Percentiles rank a stretch among this genome's conserved stretches.
These are phyloP conservation scores for Wickerhamomyces canadensis DNA, from an alignment of 805 yeast genomes.

Conservation along the genomic window DNA sequence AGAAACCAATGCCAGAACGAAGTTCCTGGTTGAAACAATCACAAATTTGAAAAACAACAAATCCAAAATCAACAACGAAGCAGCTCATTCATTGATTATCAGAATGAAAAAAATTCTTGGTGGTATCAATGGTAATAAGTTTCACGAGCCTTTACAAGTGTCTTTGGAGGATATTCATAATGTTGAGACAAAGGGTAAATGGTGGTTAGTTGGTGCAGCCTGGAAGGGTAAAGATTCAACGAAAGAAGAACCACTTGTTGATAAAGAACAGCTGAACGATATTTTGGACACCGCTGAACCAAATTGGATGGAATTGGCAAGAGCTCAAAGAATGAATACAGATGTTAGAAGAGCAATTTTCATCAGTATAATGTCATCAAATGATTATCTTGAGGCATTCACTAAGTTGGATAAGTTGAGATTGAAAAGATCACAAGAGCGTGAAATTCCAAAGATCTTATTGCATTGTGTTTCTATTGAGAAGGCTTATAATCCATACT, in stretches of 20 bases:
- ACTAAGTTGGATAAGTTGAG: conserved; percentile 74
- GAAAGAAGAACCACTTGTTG: conserved; percentile 18
- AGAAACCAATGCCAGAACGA: conserved; percentile 54
- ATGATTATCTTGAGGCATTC: conserved; percentile 84
- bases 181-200: conserved; percentile 79
- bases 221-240: conserved; percentile 63
- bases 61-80: conserved; percentile 48
- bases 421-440: conserved; percentile 71
- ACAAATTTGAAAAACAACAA: conserved; percentile 84
- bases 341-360: conserved; percentile 92
- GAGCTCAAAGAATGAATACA: conserved; percentile 87
- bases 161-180: conserved; percentile 74
- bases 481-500: conserved; percentile 82
- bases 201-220: conserved; percentile 99
- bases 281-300: conserved; percentile 36
- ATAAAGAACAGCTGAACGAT: conserved; percentile 15
- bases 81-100: conserved; percentile 44
- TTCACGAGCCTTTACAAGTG: conserved; percentile 77
- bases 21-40: conserved; percentile 79
- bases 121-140: conserved; percentile 37
- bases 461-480: conserved; percentile 85
- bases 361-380: conserved; percentile 91
- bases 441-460: conserved; percentile 82
- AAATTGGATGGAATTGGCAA: conserved; percentile 85
- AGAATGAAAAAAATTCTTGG: conserved; percentile 64